Conservation (phyloP, 371 early-diverging fungal genomes). For the Apophysomyces elegans region DNA sequence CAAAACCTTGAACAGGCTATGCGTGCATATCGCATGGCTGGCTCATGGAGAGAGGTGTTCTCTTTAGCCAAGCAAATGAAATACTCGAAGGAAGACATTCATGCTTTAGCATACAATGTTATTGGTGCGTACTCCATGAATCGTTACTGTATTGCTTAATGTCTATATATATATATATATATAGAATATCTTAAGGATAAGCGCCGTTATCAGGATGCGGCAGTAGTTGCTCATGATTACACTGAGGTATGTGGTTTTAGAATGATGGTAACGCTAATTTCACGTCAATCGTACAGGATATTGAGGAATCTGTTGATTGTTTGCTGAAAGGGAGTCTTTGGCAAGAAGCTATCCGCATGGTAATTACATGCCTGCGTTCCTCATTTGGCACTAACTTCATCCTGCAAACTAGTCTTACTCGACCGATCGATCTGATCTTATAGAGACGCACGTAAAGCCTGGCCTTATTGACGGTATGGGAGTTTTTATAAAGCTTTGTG, state of each 20-base stretch:
- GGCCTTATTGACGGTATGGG: constrained; percentile 65
- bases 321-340: constrained; percentile 71
- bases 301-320: constrained; percentile 68
- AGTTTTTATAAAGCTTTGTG: background rate
- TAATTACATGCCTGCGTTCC: constrained; percentile 17
- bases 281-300: constrained; percentile 41
- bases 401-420: constrained; percentile 45
- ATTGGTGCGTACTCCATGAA: constrained; percentile 23
- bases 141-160: background rate
- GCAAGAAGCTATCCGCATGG: constrained; percentile 72
- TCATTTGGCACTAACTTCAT: background rate
- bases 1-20: constrained; percentile 65
- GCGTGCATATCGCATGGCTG: constrained; percentile 68
- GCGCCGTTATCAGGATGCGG: constrained; percentile 65
- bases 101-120: constrained; percentile 54
- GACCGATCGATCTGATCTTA: constrained; percentile 65
- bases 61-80: constrained; percentile 67
- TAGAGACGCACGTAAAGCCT: constrained; percentile 79
- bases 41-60: constrained; percentile 73
- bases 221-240: constrained; percentile 68
- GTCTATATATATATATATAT: constrained; percentile 15
- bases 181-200: constrained; percentile 60
- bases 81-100: constrained; percentile 51
- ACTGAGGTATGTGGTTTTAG: constrained; percentile 31
- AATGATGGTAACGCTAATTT: background rate